phyloP scores from a whole-genome alignment of 345 rosid species.

The Arabidopsis thaliana region TAIR10.1 NC_003076.8:22839501-22840000 shows the following conservation, averaged over 20 bases:
- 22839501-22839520: constrained; percentile 21
- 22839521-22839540: constrained; percentile 13
- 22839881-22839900: constrained; percentile 18
- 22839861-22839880: constrained; percentile 30
- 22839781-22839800: constrained; percentile 25
- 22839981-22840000: no score
- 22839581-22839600: constrained; percentile 2
- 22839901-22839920: constrained; percentile 2
- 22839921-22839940: constrained; percentile 20
- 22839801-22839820: constrained; percentile 37
- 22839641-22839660: background rate
- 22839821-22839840: constrained; percentile 1
- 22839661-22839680: no score
- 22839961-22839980: background rate
- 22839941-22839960: constrained; percentile 27
- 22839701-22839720: background rate
- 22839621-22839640: constrained; percentile 21
- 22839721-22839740: constrained; percentile 26
- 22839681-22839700: no score
- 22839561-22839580: background rate
- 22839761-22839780: background rate
- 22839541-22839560: constrained; percentile 3
- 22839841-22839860: background rate
- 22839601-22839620: constrained; percentile 23
- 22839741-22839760: background rate